phyloP scores from a whole-genome alignment of 345 rosid species.

The Hibiscus mutabilis region DNA sequence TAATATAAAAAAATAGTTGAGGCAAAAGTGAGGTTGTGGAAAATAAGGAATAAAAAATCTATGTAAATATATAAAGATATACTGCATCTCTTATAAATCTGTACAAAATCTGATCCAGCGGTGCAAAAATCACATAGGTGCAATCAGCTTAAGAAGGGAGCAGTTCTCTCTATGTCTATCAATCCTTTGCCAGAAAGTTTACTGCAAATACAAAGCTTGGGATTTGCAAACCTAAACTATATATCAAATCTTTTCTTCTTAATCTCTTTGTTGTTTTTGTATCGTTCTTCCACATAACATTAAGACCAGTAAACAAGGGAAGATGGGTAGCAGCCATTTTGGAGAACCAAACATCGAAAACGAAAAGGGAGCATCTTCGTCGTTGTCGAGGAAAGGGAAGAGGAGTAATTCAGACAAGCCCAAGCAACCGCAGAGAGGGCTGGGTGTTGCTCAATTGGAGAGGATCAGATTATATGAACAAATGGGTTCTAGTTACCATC shows the following conservation, averaged over 20 bases:
- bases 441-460: conserved; percentile 96
- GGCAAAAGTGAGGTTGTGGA: neutral
- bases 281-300: neutral
- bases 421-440: conserved; percentile 95
- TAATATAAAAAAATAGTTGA: too few relatives aligned
- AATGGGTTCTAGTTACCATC: conserved; percentile 30
- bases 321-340: conserved; percentile 49
- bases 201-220: conserved; percentile 16
- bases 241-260: too few relatives aligned
- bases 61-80: conserved; percentile 38
- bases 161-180: neutral
- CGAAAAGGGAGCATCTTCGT: conserved; percentile 40
- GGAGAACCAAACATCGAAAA: conserved; percentile 60
- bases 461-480: conserved; percentile 74
- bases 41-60: conserved; percentile 52
- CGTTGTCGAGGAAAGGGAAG: conserved; percentile 56
- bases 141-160: conserved; percentile 37
- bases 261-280: too few relatives aligned
- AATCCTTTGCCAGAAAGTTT: conserved; percentile 6
- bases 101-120: conserved; percentile 85
- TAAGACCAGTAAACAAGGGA: neutral
- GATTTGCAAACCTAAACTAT: conserved; percentile 20
- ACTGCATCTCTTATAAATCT: conserved; percentile 42
- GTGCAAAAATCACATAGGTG: conserved; percentile 60
- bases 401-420: conserved; percentile 67